A percentile compares a stretch with the other conserved stretches of the same genome.
phyloP scores from a whole-genome alignment of 2,329 filamentous ascomycete genomes.

The Penicillium corylophilum region DNA sequence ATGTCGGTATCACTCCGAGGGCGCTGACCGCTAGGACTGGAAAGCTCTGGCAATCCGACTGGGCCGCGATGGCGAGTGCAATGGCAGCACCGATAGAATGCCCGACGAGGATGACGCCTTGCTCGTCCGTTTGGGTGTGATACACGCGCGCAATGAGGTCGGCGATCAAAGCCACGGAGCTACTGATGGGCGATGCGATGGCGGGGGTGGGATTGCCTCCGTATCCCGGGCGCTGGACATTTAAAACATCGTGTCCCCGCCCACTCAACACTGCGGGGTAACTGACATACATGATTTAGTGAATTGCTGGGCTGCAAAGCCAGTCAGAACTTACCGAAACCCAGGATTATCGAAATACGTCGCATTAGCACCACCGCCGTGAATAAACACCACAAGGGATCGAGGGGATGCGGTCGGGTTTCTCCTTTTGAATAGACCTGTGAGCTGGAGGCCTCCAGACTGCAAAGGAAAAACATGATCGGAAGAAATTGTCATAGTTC shows the following conservation, averaged over 20 bases:
- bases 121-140: not conserved
- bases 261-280: not conserved
- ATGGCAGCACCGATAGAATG: constrained; percentile 15
- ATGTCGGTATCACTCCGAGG: constrained; percentile 2
- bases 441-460: not conserved
- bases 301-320: not conserved
- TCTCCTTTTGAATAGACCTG: not conserved
- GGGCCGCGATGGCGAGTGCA: constrained; percentile 16
- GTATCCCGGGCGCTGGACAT: not conserved
- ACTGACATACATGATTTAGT: not conserved
- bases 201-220: not conserved
- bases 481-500: not conserved
- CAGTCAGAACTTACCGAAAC: not conserved
- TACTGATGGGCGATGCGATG: not conserved
- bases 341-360: not conserved
- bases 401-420: not conserved
- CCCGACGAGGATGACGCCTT: constrained; percentile 13
- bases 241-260: not conserved
- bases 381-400: not conserved
- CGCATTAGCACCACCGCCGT: not conserved
- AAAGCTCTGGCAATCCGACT: constrained; percentile 10
- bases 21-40: constrained; percentile 6
- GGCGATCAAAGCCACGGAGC: not conserved
- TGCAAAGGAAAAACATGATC: not conserved
- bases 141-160: not conserved